These are phyloP conservation scores for Leptographium galeiforme DNA, from an alignment of 2,329 filamentous ascomycete species.

Conservation along the genomic window DNA sequence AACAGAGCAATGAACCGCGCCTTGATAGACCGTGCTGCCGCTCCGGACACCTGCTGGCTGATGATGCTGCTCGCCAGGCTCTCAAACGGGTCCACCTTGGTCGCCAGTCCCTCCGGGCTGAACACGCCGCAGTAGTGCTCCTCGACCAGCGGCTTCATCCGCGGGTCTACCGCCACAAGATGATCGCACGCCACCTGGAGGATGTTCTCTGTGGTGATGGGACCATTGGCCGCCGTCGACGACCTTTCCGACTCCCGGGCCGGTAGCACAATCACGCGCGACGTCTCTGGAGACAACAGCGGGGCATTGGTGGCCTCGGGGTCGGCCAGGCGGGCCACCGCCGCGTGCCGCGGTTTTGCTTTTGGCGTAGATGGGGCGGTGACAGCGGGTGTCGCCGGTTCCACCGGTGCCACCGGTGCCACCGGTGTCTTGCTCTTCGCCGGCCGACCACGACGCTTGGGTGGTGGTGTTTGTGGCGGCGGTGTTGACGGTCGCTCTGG, in stretches of 20 bases:
- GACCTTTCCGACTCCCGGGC: slow-evolving; percentile 24
- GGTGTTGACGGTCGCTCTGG: background rate
- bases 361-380: slow-evolving; percentile 19
- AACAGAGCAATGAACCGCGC: slow-evolving; percentile 72
- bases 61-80: slow-evolving; percentile 78
- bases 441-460: background rate
- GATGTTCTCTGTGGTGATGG: slow-evolving; percentile 56
- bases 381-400: slow-evolving; percentile 22
- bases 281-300: slow-evolving; percentile 58
- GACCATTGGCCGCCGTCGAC: slow-evolving; percentile 22
- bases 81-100: slow-evolving; percentile 79
- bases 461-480: too few relatives aligned
- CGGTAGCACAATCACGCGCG: slow-evolving; percentile 34
- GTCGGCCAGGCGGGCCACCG: slow-evolving; percentile 43
- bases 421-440: background rate
- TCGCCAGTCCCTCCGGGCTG: slow-evolving; percentile 65
- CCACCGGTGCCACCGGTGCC: slow-evolving; percentile 32
- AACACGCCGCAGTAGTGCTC: slow-evolving; percentile 68
- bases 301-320: slow-evolving; percentile 55
- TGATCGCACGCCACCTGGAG: slow-evolving; percentile 64
- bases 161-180: slow-evolving; percentile 58
- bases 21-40: slow-evolving; percentile 81
- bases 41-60: slow-evolving; percentile 89
- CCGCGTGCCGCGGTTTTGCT: slow-evolving; percentile 24
- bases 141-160: slow-evolving; percentile 58